A percentile compares a stretch with the other conserved stretches of the same genome.
phyloP scores from a whole-genome alignment of 2,329 filamentous ascomycete species.

The Pochonia chlamydosporia region DNA sequence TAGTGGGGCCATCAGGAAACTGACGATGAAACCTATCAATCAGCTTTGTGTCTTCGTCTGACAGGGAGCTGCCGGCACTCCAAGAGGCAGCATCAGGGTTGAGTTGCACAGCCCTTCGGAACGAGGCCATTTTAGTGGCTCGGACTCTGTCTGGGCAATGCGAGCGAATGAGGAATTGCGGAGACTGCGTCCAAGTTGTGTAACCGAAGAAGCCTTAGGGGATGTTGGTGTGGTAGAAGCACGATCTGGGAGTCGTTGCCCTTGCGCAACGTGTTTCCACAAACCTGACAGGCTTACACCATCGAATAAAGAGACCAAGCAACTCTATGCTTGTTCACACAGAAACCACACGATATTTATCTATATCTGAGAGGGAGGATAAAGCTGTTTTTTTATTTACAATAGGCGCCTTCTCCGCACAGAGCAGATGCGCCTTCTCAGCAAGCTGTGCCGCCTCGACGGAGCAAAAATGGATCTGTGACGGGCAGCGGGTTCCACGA shows the following conservation, averaged over 20 bases:
- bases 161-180: too few relatives aligned
- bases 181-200: not conserved
- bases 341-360: not conserved
- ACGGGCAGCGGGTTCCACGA: too few relatives aligned
- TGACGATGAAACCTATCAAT: constrained; percentile 12
- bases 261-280: too few relatives aligned
- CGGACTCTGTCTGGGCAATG: not conserved
- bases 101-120: constrained; percentile 11
- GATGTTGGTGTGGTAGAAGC: not conserved
- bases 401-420: not conserved
- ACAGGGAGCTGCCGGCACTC: constrained; percentile 2
- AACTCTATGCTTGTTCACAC: not conserved
- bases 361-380: not conserved
- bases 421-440: not conserved
- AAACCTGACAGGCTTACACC: too few relatives aligned
- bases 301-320: constrained; percentile 1
- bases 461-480: too few relatives aligned
- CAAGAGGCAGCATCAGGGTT: constrained; percentile 11
- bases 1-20: constrained; percentile 41
- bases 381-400: not conserved
- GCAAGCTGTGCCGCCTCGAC: not conserved
- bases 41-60: not conserved
- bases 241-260: too few relatives aligned
- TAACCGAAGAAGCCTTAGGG: not conserved
- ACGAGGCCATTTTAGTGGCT: constrained; percentile 3